Conservation (phyloP, 2,329 filamentous ascomycete species). For the Phaeosphaeriaceae sp. region DNA sequence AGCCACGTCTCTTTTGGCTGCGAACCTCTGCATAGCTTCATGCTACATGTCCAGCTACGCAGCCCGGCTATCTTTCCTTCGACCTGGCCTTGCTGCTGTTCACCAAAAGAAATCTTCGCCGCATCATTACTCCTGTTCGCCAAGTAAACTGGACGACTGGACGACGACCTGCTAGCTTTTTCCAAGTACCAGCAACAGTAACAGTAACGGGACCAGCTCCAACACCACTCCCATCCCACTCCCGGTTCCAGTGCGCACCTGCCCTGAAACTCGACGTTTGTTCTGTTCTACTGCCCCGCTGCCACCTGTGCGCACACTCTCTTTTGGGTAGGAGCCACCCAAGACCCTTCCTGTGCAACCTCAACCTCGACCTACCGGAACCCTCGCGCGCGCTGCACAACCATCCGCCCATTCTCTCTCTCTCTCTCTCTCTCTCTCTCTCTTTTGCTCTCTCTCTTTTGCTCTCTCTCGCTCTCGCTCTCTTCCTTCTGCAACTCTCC, state of each 20-base stretch:
- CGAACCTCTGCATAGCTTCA: slow-evolving; percentile 24
- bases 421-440: not conserved
- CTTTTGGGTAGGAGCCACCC: slow-evolving; percentile 23
- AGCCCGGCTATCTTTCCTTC: slow-evolving; percentile 34
- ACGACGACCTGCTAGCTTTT: not conserved
- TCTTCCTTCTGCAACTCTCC: slow-evolving; percentile 26
- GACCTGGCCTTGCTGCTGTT: slow-evolving; percentile 36
- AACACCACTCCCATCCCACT: slow-evolving; percentile 3
- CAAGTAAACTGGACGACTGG: not conserved
- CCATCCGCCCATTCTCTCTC: not conserved
- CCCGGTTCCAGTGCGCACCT: slow-evolving; percentile 23
- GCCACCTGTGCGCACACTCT: slow-evolving; percentile 23
- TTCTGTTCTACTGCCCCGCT: slow-evolving; percentile 27
- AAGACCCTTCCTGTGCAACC: slow-evolving; percentile 6
- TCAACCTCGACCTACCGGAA: slow-evolving; percentile 15
- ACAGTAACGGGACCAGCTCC: too few relatives aligned
- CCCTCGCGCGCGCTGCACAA: slow-evolving; percentile 1
- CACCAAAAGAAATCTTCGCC: slow-evolving; percentile 25
- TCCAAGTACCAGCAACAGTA: too few relatives aligned
- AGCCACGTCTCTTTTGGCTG: slow-evolving; percentile 42
- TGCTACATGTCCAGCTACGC: slow-evolving; percentile 27
- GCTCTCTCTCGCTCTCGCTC: not conserved
- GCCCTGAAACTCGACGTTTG: slow-evolving; percentile 30
- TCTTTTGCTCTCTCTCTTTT: slow-evolving; percentile 11
- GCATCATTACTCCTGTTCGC: slow-evolving; percentile 17